Conservation (phyloP, 441 rosid species). For the California macrophylla region DNA sequence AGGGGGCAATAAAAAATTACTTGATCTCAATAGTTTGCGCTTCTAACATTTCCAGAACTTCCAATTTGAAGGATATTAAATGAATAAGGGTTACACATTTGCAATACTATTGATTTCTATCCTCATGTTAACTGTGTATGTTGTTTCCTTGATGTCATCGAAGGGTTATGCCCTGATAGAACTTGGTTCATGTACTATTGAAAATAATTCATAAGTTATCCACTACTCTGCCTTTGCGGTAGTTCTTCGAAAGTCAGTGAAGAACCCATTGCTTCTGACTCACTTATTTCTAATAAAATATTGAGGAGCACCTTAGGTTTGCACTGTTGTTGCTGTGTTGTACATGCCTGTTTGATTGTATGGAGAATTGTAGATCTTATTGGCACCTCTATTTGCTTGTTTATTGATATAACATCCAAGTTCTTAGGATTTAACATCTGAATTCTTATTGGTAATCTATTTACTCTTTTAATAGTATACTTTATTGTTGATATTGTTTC, state of each 20-base stretch:
- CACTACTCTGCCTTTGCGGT: neutral
- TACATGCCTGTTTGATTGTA: neutral
- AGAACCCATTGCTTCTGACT: neutral
- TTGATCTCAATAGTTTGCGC: neutral
- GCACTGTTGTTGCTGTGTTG: neutral
- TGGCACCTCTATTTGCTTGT: neutral
- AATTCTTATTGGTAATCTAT: neutral
- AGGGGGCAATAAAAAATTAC: neutral
- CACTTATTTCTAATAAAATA: neutral
- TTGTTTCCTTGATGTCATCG: neutral
- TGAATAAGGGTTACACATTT: neutral
- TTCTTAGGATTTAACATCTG: neutral
- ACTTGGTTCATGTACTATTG: neutral
- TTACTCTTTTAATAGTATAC: neutral
- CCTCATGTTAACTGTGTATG: neutral
- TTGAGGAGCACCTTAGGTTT: neutral
- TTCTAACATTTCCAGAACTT: neutral
- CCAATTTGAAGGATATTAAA: neutral
- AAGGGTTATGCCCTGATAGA: neutral
- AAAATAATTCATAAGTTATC: neutral
- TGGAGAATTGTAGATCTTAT: neutral
- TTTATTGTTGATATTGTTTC: neutral
- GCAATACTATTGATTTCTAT: neutral
- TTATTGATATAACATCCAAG: neutral
- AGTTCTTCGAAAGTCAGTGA: neutral